A percentile compares a stretch with the other conserved stretches of the same genome.
Conservation (phyloP, 2,329 filamentous ascomycete species). For the Pezicula radicicola region DNA sequence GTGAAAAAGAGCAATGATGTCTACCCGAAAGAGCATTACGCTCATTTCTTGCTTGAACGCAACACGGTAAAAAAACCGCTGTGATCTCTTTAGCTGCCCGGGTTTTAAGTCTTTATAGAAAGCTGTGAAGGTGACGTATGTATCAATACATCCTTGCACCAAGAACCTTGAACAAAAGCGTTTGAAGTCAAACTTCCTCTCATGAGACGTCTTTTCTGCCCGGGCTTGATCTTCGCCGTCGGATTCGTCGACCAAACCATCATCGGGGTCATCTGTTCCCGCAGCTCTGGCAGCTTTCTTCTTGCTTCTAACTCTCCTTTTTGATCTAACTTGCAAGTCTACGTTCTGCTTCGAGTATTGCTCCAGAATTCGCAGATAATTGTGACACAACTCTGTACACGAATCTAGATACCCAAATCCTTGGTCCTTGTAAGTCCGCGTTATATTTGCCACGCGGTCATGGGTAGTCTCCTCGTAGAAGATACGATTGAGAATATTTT, state of each 20-base stretch:
- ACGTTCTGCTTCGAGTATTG: conserved; percentile 92
- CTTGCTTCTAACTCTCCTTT: conserved; percentile 69
- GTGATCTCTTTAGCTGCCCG: conserved; percentile 82
- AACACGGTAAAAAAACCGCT: conserved; percentile 90
- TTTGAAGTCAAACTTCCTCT: conserved; percentile 92
- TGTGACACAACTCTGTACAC: conserved; percentile 84
- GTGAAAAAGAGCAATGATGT: conserved; percentile 85
- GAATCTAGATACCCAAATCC: conserved; percentile 92
- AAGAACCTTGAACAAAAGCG: conserved; percentile 79
- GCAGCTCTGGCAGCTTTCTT: conserved; percentile 58
- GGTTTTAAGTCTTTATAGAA: conserved; percentile 79
- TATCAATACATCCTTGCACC: conserved; percentile 82
- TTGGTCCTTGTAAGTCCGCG: conserved; percentile 88
- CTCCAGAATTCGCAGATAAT: conserved; percentile 89
- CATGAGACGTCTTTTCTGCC: conserved; percentile 68
- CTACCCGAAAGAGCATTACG: conserved; percentile 84
- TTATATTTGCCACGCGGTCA: conserved; percentile 77
- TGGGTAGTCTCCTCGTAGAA: conserved; percentile 98
- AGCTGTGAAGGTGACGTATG: conserved; percentile 75
- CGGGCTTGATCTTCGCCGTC: conserved; percentile 72
- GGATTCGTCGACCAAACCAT: conserved; percentile 58
- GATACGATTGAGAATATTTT: conserved; percentile 95
- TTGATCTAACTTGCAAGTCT: conserved; percentile 88
- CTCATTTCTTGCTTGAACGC: conserved; percentile 94
- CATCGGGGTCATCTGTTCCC: conserved; percentile 39